Evolutionary conservation across 441 rosid genomes (phyloP), one percentile per base, ranked within the genome.

Genomic region (Gossypium davidsonii): DNA sequence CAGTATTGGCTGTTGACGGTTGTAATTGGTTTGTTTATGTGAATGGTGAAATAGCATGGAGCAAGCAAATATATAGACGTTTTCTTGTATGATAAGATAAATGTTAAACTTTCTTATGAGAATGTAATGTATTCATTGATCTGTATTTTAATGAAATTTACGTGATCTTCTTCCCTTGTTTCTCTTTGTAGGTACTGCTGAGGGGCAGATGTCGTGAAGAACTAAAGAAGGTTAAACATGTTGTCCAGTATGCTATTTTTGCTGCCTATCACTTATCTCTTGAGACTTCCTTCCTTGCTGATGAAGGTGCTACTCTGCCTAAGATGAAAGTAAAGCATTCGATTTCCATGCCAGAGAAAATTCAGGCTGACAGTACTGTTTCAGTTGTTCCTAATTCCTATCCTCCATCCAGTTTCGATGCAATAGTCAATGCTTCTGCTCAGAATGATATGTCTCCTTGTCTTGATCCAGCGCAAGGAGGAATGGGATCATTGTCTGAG

Each of bases 261-360:
- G 99, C 99, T 4, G 99, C 99, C 55, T 89, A 94, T 87, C 99
- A 94, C 78, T 79, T 94, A 68, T 92, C 94, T 14, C 89, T 94
- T 20, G 97, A 94, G 83, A 92, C 99, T 67, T 94, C 96, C 57
- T 94, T 92, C 78, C 99, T 94, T 75, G 99, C 94, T 25, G 99
- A 94, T 71, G 99, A 94, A 87, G 99, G 99, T 70, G 99, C 99
- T 78, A 87, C 89, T 61, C 89, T 94, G 75, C 98, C 99, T 78
- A 87, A 76, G 77, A 79, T 82, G 80, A 75, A 52, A 57, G 77
- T 75, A 55, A 90, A 83, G 71, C 81, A 72, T 72, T 79, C 88
- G 7, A 59, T 85, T 76, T 64, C 86, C 37, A 75, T 83, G 56
- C 83, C 86, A 26, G 92, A 90, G 76, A 83, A 77, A 80, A 78